Evolutionary conservation across 805 yeast species (phyloP), one percentile per base, ranked within the genome.

Genomic region (Metschnikowia gelsemii): DNA sequence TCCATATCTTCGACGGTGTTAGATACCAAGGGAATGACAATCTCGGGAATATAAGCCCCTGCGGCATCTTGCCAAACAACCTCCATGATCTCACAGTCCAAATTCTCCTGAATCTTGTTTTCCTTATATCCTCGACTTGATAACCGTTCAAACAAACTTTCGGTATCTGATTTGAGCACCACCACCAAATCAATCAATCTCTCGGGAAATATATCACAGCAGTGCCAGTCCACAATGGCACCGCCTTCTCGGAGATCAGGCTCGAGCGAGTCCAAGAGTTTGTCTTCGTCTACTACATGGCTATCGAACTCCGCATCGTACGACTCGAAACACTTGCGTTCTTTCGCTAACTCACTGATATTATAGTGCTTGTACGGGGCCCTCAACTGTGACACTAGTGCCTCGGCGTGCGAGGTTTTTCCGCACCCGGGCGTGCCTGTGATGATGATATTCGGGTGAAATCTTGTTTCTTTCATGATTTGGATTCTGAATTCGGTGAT

Each of bases 371-470:
- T 59, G 47, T 78, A 66, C 30, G 73, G 71, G 3, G 52, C 58
- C 6, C 76, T 67, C 20, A 76, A 61, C 42, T 75, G 78, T 24
- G 75, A 68, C 1, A 68, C 75, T 36, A 87, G 68, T 40, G 70
- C 66, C 51, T 79, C 80, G n/a, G 80, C 72, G 58, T 86, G 95
- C 13, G 87, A 78, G 1, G 93, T 76, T 55, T 87, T 87, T 9
- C 96, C 96, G 47, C 93, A 84, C 0, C 95, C 91, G 18, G 99
- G 99, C 3, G 98, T 91, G 3, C 99, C 99, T 2, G 98, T 93
- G 34, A 93, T 77, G 28, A 93, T 78, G 30, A 93, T 81, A 61
- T 93, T 93, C 7, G 96, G 83, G 19, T 44, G 51, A 22, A 38
- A 37, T n/a, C 39, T n/a, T 1, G 42, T 37, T 17, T 18, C 33